Percentiles rank a stretch among this genome's conserved stretches.
Evolutionary conservation across 2,329 filamentous ascomycete genomes (phyloP).

Genomic region (Ophiocordyceps camponoti-leonardi): DNA sequence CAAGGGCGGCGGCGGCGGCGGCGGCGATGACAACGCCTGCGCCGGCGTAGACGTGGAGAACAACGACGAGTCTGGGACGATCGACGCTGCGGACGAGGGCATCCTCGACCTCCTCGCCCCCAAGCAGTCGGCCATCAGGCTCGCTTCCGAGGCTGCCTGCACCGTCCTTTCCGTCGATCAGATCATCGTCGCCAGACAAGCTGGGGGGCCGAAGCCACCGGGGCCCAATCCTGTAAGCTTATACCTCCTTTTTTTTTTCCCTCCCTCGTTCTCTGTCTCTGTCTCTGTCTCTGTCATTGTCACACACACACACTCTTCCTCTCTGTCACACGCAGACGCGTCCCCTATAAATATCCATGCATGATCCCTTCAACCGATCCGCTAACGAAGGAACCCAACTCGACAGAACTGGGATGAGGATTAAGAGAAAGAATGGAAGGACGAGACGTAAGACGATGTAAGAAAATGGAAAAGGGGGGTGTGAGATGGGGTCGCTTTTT

Average conservation of each 20-base stretch:
- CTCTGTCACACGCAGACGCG: no score
- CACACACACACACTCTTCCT: no score
- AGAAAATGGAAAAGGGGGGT: neutral
- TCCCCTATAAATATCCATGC: no score
- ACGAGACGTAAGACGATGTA: neutral
- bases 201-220: conserved; percentile 91
- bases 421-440: conserved; percentile 14
- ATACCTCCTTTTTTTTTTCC: neutral
- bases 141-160: conserved; percentile 85
- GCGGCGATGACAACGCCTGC: conserved; percentile 47
- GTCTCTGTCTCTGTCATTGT: no score
- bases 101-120: conserved; percentile 84
- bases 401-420: conserved; percentile 47
- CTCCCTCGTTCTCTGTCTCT: neutral
- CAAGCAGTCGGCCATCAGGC: conserved; percentile 93
- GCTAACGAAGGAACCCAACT: neutral
- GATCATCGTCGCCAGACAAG: conserved; percentile 95
- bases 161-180: conserved; percentile 95
- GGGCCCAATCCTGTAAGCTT: conserved; percentile 61
- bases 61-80: conserved; percentile 58
- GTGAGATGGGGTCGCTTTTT: no score
- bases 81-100: conserved; percentile 74
- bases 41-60: conserved; percentile 94
- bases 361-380: neutral
- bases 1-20: conserved; percentile 43